Base-by-base conservation (phyloP, 2,329 filamentous ascomycete genomes). In the Colletotrichum aenigma region DNA sequence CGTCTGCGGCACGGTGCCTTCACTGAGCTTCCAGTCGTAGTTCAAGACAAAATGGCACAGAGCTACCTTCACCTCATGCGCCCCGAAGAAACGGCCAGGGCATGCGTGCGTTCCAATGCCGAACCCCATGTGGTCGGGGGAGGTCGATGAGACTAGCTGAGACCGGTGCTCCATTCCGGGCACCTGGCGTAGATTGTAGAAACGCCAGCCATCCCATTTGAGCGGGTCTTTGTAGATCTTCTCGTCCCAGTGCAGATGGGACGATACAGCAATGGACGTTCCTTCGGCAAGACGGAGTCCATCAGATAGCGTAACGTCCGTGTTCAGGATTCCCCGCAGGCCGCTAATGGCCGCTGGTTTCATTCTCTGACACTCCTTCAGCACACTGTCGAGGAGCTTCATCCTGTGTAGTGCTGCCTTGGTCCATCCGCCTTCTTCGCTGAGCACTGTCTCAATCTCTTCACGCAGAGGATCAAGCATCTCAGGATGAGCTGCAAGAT, bases 11-110 rank as follows among this genome's bases (percentile, higher is more conserved):
- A 65, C 28, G 24, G 18, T 4, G 2, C 48, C 69, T 24, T 66
- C 69, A 6, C 38, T 28, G 15, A 61, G 34, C 66, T 62, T 70
- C 73, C 78, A 77, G 66, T 88, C 86, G 77, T 87, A 87, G 26
- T 81, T 83, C 2, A 88, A 84, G 56, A 88, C 77, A 6, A 86
- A 79, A 71, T 85, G 79, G 2, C 84, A 82, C 7, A 88, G 77
- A 32, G 87, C 82, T 68, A 87, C 78, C 78, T 88, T 88, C 80
- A 87, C 85, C 81, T 88, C 85, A 77, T 86, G 84, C 30, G 81
- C 80, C 13, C 86, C 86, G 71, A 88, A 87, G 83, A 87, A 88
- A 1, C 86, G 82, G 1, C 86, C 86, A 0, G 85, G 86, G 69
- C 85, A 86, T 9, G 84, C 84, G 70, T 86, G 83, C 28, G 81